These are phyloP conservation scores for Puya raimondii DNA, from an alignment of 176 grass and related monocot genomes.

Conservation along the genomic window DNA sequence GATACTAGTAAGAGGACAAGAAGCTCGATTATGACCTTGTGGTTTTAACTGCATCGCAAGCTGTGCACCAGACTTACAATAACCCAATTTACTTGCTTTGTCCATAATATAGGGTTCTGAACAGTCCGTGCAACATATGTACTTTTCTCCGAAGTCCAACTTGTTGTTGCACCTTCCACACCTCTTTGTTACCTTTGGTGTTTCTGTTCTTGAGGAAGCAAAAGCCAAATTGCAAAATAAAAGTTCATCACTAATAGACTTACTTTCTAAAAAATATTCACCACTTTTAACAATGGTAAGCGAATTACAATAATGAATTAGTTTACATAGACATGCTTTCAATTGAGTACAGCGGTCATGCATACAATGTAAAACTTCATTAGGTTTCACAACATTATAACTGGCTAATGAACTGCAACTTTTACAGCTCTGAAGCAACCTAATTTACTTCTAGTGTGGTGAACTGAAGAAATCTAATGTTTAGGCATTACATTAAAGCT, in stretches of 20 bases:
- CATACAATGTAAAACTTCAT: too few species aligned
- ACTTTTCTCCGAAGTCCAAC: constrained; percentile 66
- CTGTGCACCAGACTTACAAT: constrained; percentile 50
- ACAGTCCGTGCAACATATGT: constrained; percentile 79
- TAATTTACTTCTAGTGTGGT: too few species aligned
- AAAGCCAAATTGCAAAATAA: constrained; percentile 2
- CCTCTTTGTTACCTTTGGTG: constrained; percentile 47
- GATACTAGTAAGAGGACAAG: constrained; percentile 14
- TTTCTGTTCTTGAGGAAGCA: constrained; percentile 40
- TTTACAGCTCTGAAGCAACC: too few species aligned
- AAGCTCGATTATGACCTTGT: constrained; percentile 21
- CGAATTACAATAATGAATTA: not conserved
- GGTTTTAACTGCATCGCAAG: constrained; percentile 56
- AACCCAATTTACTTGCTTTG: constrained; percentile 50
- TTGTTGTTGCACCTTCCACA: constrained; percentile 67
- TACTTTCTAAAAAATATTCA: not conserved
- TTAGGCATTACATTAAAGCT: too few species aligned
- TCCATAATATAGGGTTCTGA: constrained; percentile 52
- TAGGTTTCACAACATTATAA: too few species aligned
- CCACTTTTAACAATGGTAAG: not conserved
- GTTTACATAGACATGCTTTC: too few species aligned
- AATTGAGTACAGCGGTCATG: too few species aligned
- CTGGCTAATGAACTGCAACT: too few species aligned
- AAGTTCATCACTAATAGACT: not conserved
- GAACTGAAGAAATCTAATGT: too few species aligned